A percentile compares a stretch with the other conserved stretches of the same genome.
phyloP scores from a whole-genome alignment of 768 basidiomycete species.

The Mycena sanguinolenta region DNA sequence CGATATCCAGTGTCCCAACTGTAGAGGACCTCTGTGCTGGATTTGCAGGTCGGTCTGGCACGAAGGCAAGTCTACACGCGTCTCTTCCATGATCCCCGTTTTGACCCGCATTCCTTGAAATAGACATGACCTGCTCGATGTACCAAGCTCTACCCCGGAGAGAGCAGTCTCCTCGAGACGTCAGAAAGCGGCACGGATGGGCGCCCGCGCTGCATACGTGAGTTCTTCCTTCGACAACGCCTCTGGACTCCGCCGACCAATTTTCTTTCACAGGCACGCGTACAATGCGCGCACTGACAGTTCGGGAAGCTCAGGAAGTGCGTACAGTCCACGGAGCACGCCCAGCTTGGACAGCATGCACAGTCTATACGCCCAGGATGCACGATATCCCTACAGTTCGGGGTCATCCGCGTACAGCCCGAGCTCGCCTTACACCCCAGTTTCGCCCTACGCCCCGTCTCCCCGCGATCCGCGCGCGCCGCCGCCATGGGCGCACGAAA shows the following conservation, averaged over 20 bases:
- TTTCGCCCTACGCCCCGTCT: neutral
- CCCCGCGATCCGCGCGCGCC: neutral
- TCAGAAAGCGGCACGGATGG: neutral
- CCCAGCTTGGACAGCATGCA: neutral
- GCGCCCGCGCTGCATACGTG: neutral
- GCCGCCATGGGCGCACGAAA: constrained; percentile 2
- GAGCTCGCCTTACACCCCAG: neutral
- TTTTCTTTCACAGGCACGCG: neutral
- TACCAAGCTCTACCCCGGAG: constrained; percentile 27
- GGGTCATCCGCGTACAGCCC: neutral
- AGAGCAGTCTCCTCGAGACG: constrained; percentile 5
- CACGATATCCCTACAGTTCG: neutral
- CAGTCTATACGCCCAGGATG: neutral
- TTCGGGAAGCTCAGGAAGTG: neutral
- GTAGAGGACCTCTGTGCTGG: constrained; percentile 30
- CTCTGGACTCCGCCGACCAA: neutral
- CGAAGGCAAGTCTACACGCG: constrained; percentile 21
- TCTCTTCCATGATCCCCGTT: neutral
- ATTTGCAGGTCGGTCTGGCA: constrained; percentile 37
- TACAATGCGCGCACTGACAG: neutral
- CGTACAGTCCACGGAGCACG: neutral
- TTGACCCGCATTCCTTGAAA: neutral
- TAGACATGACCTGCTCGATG: constrained; percentile 35
- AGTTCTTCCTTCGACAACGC: neutral
- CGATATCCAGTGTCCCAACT: constrained; percentile 36